Evolutionary conservation across 768 basidiomycete species (phyloP), one percentile per base, ranked within the genome.

Genomic region (Bullera alba): DNA sequence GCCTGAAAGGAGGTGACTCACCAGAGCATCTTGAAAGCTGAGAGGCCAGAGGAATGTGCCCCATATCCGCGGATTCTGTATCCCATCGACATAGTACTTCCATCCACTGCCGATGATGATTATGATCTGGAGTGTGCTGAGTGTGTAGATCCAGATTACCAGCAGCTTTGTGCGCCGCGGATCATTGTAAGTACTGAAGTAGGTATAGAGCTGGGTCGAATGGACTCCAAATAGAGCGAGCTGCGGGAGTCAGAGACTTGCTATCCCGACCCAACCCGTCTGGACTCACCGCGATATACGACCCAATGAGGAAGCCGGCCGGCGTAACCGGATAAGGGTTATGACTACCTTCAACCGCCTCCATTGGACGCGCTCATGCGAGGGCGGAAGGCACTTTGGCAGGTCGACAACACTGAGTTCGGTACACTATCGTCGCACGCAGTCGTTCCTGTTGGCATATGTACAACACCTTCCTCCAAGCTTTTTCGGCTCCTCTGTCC

Each of bases 1-100:
- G 14, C 6, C 28, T 25, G 29, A 21, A 16, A n/a, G 10, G 36
- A 12, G 12, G 4, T 5, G n/a, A 56, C 63, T 51, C 50, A 69
- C 67, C 50, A 66, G 36, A 16, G 61, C 67, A 57, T 69, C 67
- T 29, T 69, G 67, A 14, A 65, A 50, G 28, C 57, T 59, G 15
- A 69, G 48, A 1, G 57, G 64, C 61, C 61, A 63, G 56, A 60
- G 64, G 41, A 69, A 69, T 29, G 58, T 54, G 7, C 60, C 61
- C 67, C 67, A 69, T 14, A 69, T 53, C 27, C 17, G 28, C 10
- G 46, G 53, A 17, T 60, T 42, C 2, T 48, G 30, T 8, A 57
- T 54, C 21, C 67, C 67, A 19, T 47, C 50, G 0, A 65, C 62
- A 44, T 47, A 69, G 32, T 69, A 69, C 38, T 58, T 50, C 48